phyloP scores from a whole-genome alignment of 768 basidiomycete species.

The Suillus brevipes region DNA sequence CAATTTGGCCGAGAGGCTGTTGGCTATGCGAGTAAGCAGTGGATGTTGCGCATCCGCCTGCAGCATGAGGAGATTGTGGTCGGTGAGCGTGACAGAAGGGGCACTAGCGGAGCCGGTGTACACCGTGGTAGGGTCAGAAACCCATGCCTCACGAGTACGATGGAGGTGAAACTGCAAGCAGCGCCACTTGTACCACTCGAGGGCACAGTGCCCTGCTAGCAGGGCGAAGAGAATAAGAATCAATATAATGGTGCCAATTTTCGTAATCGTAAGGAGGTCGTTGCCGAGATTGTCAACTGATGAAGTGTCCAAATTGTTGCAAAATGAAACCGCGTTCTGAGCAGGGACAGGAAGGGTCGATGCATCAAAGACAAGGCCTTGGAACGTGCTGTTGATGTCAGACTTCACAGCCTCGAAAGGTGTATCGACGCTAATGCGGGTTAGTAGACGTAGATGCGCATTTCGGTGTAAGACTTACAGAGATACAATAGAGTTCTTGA shows the following conservation, averaged over 20 bases:
- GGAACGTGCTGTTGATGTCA: constrained; percentile 87
- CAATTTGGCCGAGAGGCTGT: constrained; percentile 49
- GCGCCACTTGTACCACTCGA: constrained; percentile 91
- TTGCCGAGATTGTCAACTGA: constrained; percentile 83
- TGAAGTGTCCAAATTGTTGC: constrained; percentile 74
- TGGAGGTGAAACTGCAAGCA: constrained; percentile 64
- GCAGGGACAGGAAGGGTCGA: constrained; percentile 76
- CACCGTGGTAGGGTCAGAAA: constrained; percentile 63
- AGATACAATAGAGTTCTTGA: constrained; percentile 65
- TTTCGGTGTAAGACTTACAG: constrained; percentile 51
- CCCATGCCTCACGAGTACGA: constrained; percentile 76
- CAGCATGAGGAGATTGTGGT: constrained; percentile 81
- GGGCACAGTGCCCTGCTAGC: constrained; percentile 66
- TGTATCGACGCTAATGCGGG: constrained; percentile 59
- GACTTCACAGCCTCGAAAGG: constrained; percentile 88
- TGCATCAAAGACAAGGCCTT: constrained; percentile 68
- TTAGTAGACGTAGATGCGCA: constrained; percentile 4
- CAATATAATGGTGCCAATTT: constrained; percentile 77
- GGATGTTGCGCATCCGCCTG: constrained; percentile 71
- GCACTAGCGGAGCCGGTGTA: constrained; percentile 33
- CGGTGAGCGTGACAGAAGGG: constrained; percentile 61
- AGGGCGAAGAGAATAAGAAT: constrained; percentile 71
- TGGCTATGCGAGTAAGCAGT: constrained; percentile 64
- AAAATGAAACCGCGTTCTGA: constrained; percentile 70
- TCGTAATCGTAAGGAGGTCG: constrained; percentile 77